Conservation (phyloP, 805 yeast species). For the Hanseniaspora singularis region DNA sequence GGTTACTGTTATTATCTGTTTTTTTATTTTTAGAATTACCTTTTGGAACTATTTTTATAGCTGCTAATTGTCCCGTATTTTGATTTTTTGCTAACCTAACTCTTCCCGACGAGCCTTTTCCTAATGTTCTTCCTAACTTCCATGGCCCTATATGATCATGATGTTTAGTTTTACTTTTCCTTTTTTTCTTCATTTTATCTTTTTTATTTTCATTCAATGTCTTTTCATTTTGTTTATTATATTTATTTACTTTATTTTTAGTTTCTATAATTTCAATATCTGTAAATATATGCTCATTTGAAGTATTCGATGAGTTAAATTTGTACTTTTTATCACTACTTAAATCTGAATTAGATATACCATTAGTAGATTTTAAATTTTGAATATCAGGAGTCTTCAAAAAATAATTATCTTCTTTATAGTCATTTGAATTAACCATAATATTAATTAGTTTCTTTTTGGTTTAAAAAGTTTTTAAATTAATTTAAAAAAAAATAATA, state of each 20-base stretch:
- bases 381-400: conserved; percentile 8
- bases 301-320: background rate
- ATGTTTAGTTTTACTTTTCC: conserved; percentile 21
- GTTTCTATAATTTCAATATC: background rate
- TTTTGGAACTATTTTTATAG: conserved; percentile 72
- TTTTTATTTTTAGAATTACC: conserved; percentile 21
- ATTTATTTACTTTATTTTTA: no score
- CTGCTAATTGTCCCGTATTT: conserved; percentile 62
- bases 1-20: conserved; percentile 17
- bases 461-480: background rate
- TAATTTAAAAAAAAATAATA: no score
- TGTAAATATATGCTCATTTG: background rate
- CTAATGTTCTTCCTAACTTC: conserved; percentile 66
- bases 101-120: conserved; percentile 74
- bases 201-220: background rate
- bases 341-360: background rate
- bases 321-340: background rate
- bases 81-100: conserved; percentile 64
- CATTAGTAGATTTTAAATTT: background rate
- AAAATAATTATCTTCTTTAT: background rate
- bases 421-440: background rate
- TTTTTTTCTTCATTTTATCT: background rate
- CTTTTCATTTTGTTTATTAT: background rate
- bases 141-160: conserved; percentile 61
- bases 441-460: background rate